Percentiles rank a stretch among this genome's conserved stretches.
These are phyloP conservation scores for Carpinus viminea DNA, from an alignment of 306 rosid species.

Conservation along the genomic window DNA sequence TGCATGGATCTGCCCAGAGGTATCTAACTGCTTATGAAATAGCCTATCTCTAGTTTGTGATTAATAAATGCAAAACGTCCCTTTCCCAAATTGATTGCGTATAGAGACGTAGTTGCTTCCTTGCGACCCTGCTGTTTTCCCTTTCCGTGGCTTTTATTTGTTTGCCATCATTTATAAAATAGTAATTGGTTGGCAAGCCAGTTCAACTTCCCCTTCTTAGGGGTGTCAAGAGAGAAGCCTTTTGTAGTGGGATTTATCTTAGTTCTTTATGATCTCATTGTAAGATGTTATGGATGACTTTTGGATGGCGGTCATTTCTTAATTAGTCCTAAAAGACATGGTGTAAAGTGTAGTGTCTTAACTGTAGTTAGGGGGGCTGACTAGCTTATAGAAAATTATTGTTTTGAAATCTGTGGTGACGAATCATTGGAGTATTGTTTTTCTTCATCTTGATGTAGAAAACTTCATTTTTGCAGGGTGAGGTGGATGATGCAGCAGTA, in stretches of 20 bases:
- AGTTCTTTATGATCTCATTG: background rate
- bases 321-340: background rate
- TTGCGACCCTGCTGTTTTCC: background rate
- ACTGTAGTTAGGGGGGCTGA: background rate
- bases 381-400: constrained; percentile 1
- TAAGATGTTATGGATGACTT: background rate
- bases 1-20: constrained; percentile 99
- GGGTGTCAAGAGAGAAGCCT: background rate
- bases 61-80: background rate
- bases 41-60: constrained; percentile 14
- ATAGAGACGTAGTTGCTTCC: background rate
- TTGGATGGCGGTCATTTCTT: background rate
- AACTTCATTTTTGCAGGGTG: constrained; percentile 60
- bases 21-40: constrained; percentile 35
- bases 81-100: background rate
- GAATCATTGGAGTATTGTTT: background rate
- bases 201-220: background rate
- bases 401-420: background rate
- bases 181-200: background rate
- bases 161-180: background rate
- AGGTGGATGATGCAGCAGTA: constrained; percentile 80
- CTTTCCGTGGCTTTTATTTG: background rate
- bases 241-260: background rate
- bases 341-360: constrained; percentile 16
- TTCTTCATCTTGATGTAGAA: constrained; percentile 21